Percentiles rank a stretch among this genome's conserved stretches.
Evolutionary conservation across 2,329 filamentous ascomycete genomes (phyloP).

Genomic region (Catunica adiposa): DNA sequence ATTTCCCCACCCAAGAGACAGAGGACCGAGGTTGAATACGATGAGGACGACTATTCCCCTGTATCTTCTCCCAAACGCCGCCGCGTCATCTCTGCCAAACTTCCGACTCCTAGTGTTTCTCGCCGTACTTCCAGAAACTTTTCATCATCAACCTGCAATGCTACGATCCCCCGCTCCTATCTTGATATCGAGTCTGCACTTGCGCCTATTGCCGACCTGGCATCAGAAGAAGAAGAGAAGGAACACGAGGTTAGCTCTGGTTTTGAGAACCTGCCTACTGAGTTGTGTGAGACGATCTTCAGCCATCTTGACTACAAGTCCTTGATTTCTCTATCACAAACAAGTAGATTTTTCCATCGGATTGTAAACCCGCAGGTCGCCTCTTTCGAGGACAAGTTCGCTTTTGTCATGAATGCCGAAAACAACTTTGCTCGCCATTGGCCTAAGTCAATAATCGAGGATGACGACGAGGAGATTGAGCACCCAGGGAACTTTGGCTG

Average conservation of each 20-base stretch:
- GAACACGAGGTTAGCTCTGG: neutral
- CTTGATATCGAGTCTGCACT: slow-evolving; percentile 11
- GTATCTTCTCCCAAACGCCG: slow-evolving; percentile 10
- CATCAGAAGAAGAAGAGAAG: neutral
- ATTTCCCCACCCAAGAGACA: slow-evolving; percentile 5
- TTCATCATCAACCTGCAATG: neutral
- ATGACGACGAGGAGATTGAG: slow-evolving; percentile 14
- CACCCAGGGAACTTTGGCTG: slow-evolving; percentile 27
- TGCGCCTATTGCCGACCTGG: slow-evolving; percentile 5
- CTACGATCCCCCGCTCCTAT: slow-evolving; percentile 11
- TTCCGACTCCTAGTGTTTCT: slow-evolving; percentile 12
- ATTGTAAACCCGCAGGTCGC: slow-evolving; percentile 22
- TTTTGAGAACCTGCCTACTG: slow-evolving; percentile 22
- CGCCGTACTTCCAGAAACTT: slow-evolving; percentile 13
- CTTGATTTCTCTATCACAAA: slow-evolving; percentile 25
- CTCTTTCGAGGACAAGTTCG: slow-evolving; percentile 22
- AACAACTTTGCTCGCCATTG: slow-evolving; percentile 27
- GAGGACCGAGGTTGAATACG: slow-evolving; percentile 1
- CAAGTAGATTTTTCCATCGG: slow-evolving; percentile 22
- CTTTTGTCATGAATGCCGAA: slow-evolving; percentile 27
- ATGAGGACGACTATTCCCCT: slow-evolving; percentile 5
- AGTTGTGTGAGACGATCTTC: slow-evolving; percentile 22
- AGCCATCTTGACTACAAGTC: slow-evolving; percentile 25
- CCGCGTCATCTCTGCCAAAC: slow-evolving; percentile 8
- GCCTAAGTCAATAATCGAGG: slow-evolving; percentile 19